Base-by-base conservation (phyloP, 768 basidiomycete genomes). In the Kwoniella sp. region DNA sequence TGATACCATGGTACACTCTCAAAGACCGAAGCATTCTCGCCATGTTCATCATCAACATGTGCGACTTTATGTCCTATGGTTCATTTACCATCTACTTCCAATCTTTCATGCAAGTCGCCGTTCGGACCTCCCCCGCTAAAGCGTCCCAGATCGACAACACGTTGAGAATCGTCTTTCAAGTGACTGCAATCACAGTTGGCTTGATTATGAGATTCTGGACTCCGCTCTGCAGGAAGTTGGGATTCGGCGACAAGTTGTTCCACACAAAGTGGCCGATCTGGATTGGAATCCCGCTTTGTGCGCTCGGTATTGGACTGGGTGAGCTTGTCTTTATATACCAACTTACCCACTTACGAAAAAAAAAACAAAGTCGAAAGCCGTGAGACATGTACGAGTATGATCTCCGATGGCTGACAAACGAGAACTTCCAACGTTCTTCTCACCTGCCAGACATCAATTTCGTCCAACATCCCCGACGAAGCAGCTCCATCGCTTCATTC, bases 1-100 rank as follows among this genome's bases (percentile, higher is more conserved):
- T 60, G 15, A 52, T 60, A 21, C 58, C 58, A 21, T 60, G 58
- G 58, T 60, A 40, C 25, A 52, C 36, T 22, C 50, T 60, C 0
- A 51, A 52, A 44, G 58, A 60, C 48, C 30, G 50, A 60, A 60
- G 58, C 26, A 33, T 60, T 13, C 27, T 60, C 33, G 58, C 49
- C 27, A 60, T 60, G 58, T 60, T 60, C 37, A 52, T 60, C 21
- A 60, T 60, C 58, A 60, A 60, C 58, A 51, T 51, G 49, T 51
- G 49, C 50, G 58, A 60, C 37, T 60, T 60, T 36, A 60, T 60
- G 58, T 60, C 58, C 15, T 60, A 60, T n/a, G 58, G 58, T 25
- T 51, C 49, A n/a, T 60, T 60, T 36, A 60, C 58, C 13, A 53
- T 36, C 15, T 60, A 60, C 27, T 60, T 60, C 36, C 58, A 60